A percentile compares a stretch with the other conserved stretches of the same genome.
phyloP scores from a whole-genome alignment of 2,329 filamentous ascomycete genomes.

The Aspergillus sp. region DNA sequence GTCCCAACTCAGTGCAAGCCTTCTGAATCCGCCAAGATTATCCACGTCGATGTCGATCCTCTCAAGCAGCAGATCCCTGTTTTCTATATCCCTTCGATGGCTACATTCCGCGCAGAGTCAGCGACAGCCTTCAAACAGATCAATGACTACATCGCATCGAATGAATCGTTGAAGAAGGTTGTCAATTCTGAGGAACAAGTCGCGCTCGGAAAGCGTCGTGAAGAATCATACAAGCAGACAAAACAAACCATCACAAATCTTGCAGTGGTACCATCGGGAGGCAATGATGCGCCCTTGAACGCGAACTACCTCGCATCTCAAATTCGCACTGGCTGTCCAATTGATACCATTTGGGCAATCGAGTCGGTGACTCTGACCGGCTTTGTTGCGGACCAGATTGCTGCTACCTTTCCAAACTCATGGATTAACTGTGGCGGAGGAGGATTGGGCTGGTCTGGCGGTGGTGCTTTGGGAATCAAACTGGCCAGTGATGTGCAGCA shows the following conservation, averaged over 20 bases:
- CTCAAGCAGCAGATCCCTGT: conserved; percentile 70
- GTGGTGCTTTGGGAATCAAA: conserved; percentile 71
- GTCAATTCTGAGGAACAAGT: conserved; percentile 37
- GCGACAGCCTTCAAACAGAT: conserved; percentile 65
- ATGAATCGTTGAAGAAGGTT: conserved; percentile 39
- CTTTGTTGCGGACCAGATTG: conserved; percentile 67
- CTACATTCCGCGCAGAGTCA: conserved; percentile 63
- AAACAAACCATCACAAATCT: conserved; percentile 56
- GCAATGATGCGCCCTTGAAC: conserved; percentile 59
- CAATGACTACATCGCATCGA: conserved; percentile 53
- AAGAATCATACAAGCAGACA: conserved; percentile 54
- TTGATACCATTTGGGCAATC: conserved; percentile 68
- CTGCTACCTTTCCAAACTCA: conserved; percentile 61
- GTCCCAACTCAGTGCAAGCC: conserved; percentile 72
- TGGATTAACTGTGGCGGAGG: conserved; percentile 81
- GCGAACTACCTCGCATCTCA: conserved; percentile 54
- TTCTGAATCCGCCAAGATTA: conserved; percentile 51
- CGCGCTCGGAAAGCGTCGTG: conserved; percentile 51
- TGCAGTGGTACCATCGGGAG: conserved; percentile 48
- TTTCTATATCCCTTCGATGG: conserved; percentile 64
- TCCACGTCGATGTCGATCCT: conserved; percentile 63
- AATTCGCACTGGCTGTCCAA: conserved; percentile 54
- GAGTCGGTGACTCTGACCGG: conserved; percentile 71
- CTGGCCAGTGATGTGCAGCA: conserved; percentile 57
- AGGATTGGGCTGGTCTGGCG: conserved; percentile 76